Evolutionary conservation across 1,139 yeast species (phyloP).

Genomic region (Pichia sorboxylosa): DNA sequence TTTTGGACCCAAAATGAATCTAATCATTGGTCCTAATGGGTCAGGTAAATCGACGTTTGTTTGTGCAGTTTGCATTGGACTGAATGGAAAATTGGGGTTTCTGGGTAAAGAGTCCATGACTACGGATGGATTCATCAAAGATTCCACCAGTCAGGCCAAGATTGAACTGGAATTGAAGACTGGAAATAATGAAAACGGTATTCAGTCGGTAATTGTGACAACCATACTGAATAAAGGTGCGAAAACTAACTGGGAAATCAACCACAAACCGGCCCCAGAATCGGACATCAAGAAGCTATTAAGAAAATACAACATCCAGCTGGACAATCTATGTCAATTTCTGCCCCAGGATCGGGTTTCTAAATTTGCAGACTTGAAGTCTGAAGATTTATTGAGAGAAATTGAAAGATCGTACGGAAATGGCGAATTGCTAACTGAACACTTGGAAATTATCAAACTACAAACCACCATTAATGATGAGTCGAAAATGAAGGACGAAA

Average conservation of each 20-base stretch:
- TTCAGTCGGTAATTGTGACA: slow-evolving; percentile 31
- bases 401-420: slow-evolving; percentile 76
- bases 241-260: slow-evolving; percentile 51
- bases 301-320: slow-evolving; percentile 55
- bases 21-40: slow-evolving; percentile 96
- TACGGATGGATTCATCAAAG: slow-evolving; percentile 60
- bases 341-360: slow-evolving; percentile 93
- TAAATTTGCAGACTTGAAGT: slow-evolving; percentile 74
- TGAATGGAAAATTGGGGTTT: slow-evolving; percentile 69
- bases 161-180: slow-evolving; percentile 61
- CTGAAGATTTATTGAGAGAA: slow-evolving; percentile 62
- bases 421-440: slow-evolving; percentile 44
- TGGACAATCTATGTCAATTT: slow-evolving; percentile 88
- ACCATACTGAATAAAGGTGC: slow-evolving; percentile 29
- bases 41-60: slow-evolving; percentile 92
- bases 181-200: slow-evolving; percentile 18
- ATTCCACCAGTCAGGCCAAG: slow-evolving; percentile 45
- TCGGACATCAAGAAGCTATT: slow-evolving; percentile 36
- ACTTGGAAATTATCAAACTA: slow-evolving; percentile 42
- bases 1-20: slow-evolving; percentile 74
- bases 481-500: slow-evolving; percentile 23
- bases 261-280: slow-evolving; percentile 35
- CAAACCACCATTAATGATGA: slow-evolving; percentile 32
- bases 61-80: slow-evolving; percentile 84
- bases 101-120: slow-evolving; percentile 69